Evolutionary conservation across 352 stramenopile species (phyloP), one percentile per base, ranked within the genome.

Genomic region (Phytophthora palmivora): DNA sequence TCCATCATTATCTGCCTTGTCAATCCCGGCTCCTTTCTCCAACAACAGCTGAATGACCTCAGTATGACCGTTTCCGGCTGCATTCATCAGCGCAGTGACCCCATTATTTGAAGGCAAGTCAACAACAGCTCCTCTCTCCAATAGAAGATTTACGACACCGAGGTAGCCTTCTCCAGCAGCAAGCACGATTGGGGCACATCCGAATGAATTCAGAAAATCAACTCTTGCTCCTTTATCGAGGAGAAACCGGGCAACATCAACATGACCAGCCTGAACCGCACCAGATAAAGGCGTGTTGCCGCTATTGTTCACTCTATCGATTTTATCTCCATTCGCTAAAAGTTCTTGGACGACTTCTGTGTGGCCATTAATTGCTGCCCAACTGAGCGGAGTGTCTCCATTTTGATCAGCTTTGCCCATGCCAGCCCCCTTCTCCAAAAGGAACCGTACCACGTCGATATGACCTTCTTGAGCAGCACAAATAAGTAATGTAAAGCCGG

Each of bases 381-480:
- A 41, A 41, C 4, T 19, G 34, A 41, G 11, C 34, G 34, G 14
- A 5, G 34, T 19, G 34, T n/a, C n/a, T n/a, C n/a, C n/a, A n/a
- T n/a, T n/a, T n/a, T n/a, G n/a, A n/a, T n/a, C n/a, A n/a, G n/a
- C 11, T 22, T 43, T 54, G 11, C 44, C 22, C 2, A 42, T 44
- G 19, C 45, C 19, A 4, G 21, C 34, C 26, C 37, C 24, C 1
- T 48, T 54, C 32, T 47, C 54, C 32, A 62, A 10, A 6, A 54
- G 33, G 12, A 47, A 22, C 2, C 22, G 32, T 14, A 48, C 54
- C 30, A 41, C n/a, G 10, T 49, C 43, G 16, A 55, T 2, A 6
- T 39, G 24, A n/a, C 24, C 43, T 15, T 47, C 22, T 54, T 39
- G 22, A 52, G 42, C 42, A n/a, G n/a, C n/a, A n/a, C n/a, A n/a